These are phyloP conservation scores for Cutaneotrichosporon spelunceum DNA, from an alignment of 1,284 basidiomycete genomes.

Conservation along the genomic window DNA sequence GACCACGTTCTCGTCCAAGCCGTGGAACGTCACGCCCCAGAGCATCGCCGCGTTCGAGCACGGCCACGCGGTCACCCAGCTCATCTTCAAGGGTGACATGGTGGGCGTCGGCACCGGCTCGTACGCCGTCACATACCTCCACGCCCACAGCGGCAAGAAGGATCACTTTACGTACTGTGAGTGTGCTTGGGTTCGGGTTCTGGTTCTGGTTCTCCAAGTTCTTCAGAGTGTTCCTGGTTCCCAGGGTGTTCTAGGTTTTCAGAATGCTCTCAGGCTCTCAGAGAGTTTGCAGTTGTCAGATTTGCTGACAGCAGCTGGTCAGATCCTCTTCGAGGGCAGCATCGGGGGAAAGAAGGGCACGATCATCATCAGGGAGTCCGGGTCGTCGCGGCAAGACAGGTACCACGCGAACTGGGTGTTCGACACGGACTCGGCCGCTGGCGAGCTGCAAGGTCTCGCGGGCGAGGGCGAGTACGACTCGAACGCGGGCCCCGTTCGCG, in stretches of 20 bases:
- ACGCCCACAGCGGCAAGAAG: background rate
- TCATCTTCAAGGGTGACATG: slow-evolving; percentile 6
- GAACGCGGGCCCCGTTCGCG: background rate
- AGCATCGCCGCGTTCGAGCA: background rate
- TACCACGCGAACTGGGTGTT: slow-evolving; percentile 10
- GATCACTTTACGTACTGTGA: slow-evolving; percentile 8
- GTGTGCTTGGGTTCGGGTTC: too few species aligned
- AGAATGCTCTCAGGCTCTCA: too few species aligned
- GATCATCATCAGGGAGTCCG: slow-evolving; percentile 13
- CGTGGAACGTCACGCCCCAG: background rate
- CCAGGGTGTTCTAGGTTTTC: too few species aligned
- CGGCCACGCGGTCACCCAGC: background rate
- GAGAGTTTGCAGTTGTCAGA: too few species aligned
- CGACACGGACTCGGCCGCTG: slow-evolving; percentile 5
- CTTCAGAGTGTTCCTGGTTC: too few species aligned
- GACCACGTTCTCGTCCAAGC: background rate
- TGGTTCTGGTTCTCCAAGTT: too few species aligned
- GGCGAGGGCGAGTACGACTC: slow-evolving; percentile 5
- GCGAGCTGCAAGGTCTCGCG: slow-evolving; percentile 12
- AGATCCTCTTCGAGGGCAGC: slow-evolving; percentile 16
- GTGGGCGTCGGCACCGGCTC: slow-evolving; percentile 10
- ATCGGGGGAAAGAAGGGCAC: slow-evolving; percentile 15
- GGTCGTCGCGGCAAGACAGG: background rate
- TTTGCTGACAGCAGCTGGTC: slow-evolving; percentile 6
- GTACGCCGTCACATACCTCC: slow-evolving; percentile 9